Conservation (phyloP, 2,329 filamentous ascomycete species). For the Aspergillus udagawae region DNA sequence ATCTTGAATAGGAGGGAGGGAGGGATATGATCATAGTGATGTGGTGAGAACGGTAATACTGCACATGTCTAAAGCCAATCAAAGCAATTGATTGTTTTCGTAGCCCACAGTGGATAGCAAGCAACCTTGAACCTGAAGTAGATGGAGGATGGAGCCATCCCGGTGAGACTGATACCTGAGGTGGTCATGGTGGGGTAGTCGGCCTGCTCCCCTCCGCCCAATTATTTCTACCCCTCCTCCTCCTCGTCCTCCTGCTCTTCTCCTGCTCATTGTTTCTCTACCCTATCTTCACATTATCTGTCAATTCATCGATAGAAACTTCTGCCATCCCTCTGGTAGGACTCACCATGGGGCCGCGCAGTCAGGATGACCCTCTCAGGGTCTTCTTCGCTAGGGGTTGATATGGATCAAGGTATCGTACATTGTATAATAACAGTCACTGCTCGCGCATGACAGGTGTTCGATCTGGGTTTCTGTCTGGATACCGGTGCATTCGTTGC, state of each 20-base stretch:
- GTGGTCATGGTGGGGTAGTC: background rate
- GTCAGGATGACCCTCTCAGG: conserved; percentile 11
- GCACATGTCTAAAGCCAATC: background rate
- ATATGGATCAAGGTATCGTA: conserved; percentile 43
- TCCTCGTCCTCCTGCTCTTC: background rate
- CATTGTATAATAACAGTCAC: conserved; percentile 35
- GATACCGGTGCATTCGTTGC: background rate
- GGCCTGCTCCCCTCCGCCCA: conserved; percentile 2
- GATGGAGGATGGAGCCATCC: too few relatives aligned
- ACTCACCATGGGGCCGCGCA: conserved; percentile 28
- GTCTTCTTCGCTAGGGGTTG: conserved; percentile 27
- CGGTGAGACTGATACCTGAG: background rate
- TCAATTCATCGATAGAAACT: conserved; percentile 1
- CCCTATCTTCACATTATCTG: background rate
- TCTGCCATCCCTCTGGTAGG: conserved; percentile 24
- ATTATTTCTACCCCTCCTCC: conserved; percentile 20
- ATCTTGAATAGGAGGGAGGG: background rate
- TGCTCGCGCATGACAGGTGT: conserved; percentile 44
- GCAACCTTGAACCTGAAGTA: background rate
- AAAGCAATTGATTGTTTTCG: background rate
- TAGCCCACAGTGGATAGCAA: background rate
- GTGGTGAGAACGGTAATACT: background rate
- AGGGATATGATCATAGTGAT: background rate
- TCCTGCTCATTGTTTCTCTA: too few relatives aligned
- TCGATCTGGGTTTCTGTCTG: conserved; percentile 20